Percentiles rank a stretch among this genome's conserved stretches.
Evolutionary conservation across 2,329 filamentous ascomycete genomes (phyloP).

Genomic region (Elsinoe perseae): DNA sequence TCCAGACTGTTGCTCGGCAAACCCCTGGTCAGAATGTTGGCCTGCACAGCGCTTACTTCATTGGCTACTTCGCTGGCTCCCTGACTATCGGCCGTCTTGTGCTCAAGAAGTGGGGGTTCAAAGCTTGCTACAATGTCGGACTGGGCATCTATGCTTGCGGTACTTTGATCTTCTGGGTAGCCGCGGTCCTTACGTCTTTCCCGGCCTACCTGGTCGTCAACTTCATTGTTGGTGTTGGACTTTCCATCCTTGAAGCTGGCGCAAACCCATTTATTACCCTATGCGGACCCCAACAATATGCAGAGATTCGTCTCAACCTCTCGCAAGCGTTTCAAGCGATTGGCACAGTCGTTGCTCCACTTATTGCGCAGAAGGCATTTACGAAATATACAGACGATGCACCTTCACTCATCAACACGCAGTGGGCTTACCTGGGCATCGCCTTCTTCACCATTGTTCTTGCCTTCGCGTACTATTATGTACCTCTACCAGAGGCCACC

Average conservation of each 20-base stretch:
- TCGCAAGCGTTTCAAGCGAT: conserved; percentile 56
- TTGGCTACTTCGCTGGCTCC: conserved; percentile 62
- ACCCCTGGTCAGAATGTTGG: conserved; percentile 55
- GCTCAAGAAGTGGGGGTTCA: conserved; percentile 54
- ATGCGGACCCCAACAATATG: conserved; percentile 53
- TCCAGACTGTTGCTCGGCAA: conserved; percentile 56
- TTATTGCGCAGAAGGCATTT: conserved; percentile 52
- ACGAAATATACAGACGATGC: conserved; percentile 43
- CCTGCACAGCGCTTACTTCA: conserved; percentile 63
- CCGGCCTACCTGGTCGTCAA: conserved; percentile 55
- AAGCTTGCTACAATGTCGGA: conserved; percentile 53
- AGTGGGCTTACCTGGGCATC: conserved; percentile 59
- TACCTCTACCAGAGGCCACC: conserved; percentile 55
- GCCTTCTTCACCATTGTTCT: conserved; percentile 52
- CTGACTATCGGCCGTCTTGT: conserved; percentile 56
- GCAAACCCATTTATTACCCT: conserved; percentile 57
- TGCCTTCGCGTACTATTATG: conserved; percentile 53
- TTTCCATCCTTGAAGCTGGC: conserved; percentile 53
- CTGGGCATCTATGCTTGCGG: conserved; percentile 56
- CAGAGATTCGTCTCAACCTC: conserved; percentile 53
- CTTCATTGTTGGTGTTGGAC: conserved; percentile 53
- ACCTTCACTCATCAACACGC: conserved; percentile 50
- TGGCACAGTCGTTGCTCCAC: conserved; percentile 51
- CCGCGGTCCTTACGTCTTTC: conserved; percentile 54
- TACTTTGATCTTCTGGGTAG: conserved; percentile 56